Conservation (phyloP, 2,329 filamentous ascomycete genomes). For the Talaromyces islandicus region DNA sequence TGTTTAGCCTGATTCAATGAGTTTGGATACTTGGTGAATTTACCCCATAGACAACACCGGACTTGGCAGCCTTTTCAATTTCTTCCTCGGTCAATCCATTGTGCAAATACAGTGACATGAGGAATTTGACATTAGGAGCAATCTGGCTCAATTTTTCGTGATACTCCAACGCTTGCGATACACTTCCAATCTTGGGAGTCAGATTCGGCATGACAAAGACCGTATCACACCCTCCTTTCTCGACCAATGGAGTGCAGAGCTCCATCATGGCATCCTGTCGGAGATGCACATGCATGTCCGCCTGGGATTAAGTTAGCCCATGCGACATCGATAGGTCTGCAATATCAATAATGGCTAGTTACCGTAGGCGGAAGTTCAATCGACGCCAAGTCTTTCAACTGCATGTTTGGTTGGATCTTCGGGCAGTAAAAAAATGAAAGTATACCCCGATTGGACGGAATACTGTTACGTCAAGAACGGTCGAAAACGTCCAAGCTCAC, state of each 20-base stretch:
- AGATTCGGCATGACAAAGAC: conserved; percentile 59
- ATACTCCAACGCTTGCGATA: conserved; percentile 61
- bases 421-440: background rate
- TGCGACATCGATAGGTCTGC: background rate
- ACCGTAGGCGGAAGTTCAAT: conserved; percentile 12
- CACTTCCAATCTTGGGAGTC: conserved; percentile 57
- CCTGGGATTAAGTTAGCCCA: background rate
- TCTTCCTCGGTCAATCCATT: conserved; percentile 59
- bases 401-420: conserved; percentile 2
- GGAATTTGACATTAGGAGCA: conserved; percentile 58
- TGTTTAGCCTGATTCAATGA: conserved; percentile 21
- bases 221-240: conserved; percentile 60
- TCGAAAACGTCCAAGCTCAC: background rate
- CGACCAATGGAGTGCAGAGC: conserved; percentile 49
- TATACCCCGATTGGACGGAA: background rate
- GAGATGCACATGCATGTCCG: conserved; percentile 51
- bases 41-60: conserved; percentile 62
- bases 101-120: conserved; percentile 70
- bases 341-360: background rate
- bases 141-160: conserved; percentile 54
- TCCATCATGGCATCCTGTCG: conserved; percentile 61
- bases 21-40: background rate
- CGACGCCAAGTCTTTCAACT: conserved; percentile 8
- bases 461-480: background rate
- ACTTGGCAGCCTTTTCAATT: conserved; percentile 65